Evolutionary conservation across 257 asterid genomes (phyloP).

Genomic region (Sherardia arvensis): DNA sequence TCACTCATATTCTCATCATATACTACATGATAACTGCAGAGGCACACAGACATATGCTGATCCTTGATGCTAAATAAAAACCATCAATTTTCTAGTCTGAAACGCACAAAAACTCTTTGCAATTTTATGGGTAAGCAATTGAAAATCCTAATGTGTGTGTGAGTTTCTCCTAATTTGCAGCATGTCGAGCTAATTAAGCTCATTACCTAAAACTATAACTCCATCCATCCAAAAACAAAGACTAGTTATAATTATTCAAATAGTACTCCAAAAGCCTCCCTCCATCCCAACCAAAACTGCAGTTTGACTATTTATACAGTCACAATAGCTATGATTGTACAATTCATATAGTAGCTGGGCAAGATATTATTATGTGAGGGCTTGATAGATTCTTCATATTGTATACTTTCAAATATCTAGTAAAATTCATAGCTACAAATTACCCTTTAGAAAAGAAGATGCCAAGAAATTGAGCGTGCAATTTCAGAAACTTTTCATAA

Average conservation of each 20-base stretch:
- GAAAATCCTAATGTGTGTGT: too few relatives aligned
- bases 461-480: neutral
- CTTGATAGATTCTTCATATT: neutral
- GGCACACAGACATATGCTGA: neutral
- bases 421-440: too few relatives aligned
- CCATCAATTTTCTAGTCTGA: neutral
- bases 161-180: too few relatives aligned
- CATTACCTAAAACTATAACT: neutral
- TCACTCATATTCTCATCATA: slow-evolving; percentile 2
- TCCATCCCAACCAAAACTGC: neutral
- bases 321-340: neutral
- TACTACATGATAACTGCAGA: neutral
- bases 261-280: neutral
- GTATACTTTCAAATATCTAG: neutral
- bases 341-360: neutral
- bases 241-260: neutral
- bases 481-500: neutral
- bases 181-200: neutral
- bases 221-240: neutral
- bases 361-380: neutral
- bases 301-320: neutral
- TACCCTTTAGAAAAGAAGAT: too few relatives aligned
- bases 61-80: neutral
- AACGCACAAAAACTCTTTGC: neutral
- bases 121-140: neutral